A percentile compares a stretch with the other conserved stretches of the same genome.
Evolutionary conservation across 2,329 filamentous ascomycete species (phyloP).

Genomic region (Myriosclerotinia scirpicola): DNA sequence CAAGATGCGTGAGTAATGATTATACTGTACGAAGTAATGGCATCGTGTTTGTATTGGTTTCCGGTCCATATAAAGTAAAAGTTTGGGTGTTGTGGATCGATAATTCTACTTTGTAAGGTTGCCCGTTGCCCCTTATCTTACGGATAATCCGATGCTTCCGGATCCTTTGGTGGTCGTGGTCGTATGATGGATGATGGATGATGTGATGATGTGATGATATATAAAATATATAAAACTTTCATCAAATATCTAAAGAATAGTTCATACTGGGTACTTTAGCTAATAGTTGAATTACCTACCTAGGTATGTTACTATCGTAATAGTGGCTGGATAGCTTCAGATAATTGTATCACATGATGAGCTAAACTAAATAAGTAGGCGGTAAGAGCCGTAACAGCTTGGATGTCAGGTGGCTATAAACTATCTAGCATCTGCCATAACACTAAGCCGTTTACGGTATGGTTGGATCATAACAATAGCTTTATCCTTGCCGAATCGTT

Average conservation of each 20-base stretch:
- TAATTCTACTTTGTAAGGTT: background rate
- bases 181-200: no score
- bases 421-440: background rate
- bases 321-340: no score
- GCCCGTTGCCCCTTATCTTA: no score
- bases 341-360: background rate
- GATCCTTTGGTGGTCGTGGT: background rate
- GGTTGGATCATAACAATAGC: background rate
- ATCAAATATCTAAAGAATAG: background rate
- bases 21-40: background rate
- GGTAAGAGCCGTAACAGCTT: background rate
- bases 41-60: background rate
- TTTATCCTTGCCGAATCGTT: constrained; percentile 8
- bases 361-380: background rate
- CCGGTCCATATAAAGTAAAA: background rate
- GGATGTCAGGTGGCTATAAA: background rate
- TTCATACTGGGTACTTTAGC: no score
- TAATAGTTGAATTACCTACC: no score
- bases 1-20: background rate
- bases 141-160: background rate
- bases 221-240: background rate
- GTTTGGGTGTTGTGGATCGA: background rate
- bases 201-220: background rate
- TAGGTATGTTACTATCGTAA: no score
- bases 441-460: background rate